Evolutionary conservation across 78 protist species (phyloP), one percentile per base, ranked within the genome.

Genomic region (Planoprotostelium fungivorum): DNA sequence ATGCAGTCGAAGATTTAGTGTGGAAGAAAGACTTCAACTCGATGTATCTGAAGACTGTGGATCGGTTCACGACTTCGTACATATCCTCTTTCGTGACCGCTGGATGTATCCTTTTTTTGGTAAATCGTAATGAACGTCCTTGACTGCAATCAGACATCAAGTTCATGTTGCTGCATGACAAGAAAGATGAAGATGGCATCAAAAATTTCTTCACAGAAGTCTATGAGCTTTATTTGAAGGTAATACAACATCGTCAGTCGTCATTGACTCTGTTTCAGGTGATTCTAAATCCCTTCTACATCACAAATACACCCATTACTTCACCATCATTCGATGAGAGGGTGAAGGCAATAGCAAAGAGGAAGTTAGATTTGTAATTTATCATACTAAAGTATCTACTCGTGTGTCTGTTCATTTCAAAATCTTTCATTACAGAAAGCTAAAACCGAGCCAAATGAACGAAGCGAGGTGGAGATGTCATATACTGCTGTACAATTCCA

Each of bases 181-280:
- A 91, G 88, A 91, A 91, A 51, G 94, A 91, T 88, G 94, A 91
- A 51, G 94, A 91, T 51, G 91, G 92, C 31, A 91, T 91, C 39
- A 91, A 85, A 85, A 88, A 85, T 88, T 91, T 91, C 84, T 91
- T 91, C 87, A 88, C 73, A 23, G 94, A 91, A 35, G 91, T 91
- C 10, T 91, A 91, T 36, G 94, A 91, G 83, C 51, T 91, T 5
- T 91, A 91, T 37, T 36, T 91, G 39, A 91, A 91, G 88, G 94
- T 91, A 91, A 34, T 73, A 1, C 36, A 1, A 35, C 35, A 28
- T 85, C 37, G 29, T 89, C 36, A 89, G 37, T 0, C n/a, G 36
- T 39, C 88, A n/a, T 31, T 23, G 1, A n/a, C 38, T 87, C 73
- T 37, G 1, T n/a, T 38, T 9, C 38, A 91, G 94, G 87, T 88